Base-by-base conservation (phyloP, 2,329 filamentous ascomycete genomes). In the Incumbomyces lentus region DNA sequence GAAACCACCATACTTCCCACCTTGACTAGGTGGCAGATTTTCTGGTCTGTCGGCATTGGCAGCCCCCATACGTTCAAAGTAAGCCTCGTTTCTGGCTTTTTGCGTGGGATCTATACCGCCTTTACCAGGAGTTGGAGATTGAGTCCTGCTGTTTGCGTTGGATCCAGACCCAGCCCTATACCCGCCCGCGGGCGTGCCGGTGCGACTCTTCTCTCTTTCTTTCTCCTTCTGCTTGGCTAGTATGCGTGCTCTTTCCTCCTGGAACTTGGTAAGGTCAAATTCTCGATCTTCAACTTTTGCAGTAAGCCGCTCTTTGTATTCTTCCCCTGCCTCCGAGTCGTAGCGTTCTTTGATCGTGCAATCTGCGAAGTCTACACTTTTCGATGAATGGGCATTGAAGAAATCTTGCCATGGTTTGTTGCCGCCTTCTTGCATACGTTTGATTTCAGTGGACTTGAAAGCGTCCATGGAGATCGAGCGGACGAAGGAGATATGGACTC, bases 391-490 rank as follows among this genome's bases (percentile, higher is more conserved):
- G 48, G 72, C 69, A 58, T 94, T 84, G 65, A 94, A 98, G 68
- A 95, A 96, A 18, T 76, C 71, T 57, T 83, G 82, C 83, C 88
- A 96, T 13, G 81, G 76, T 51, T 84, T 81, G 68, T 98, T 98
- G 45, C 92, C 92, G 38, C 90, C 92, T 17, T 84, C 73, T 49
- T 89, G 80, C 92, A 98, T 96, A 56, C 89, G 84, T 67, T 86
- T 82, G 60, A 96, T 90, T 68, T 98, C 92, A 59, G 78, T 77
- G 54, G 81, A 79, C 67, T 98, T 98, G 74, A 98, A 96, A 48
- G 88, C 88, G 70, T 98, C 92, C 92, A 98, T 98, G 52, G 87
- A 95, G 61, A 96, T 92, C 60, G 85, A 92, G 50, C 92, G 84
- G 54, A 98, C 89, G 69, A 98, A 98, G 63, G 88, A 95, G 66